Evolutionary conservation across 164 flowering plant species (phyloP), one percentile per base, ranked within the genome.

Genomic region (Magnolia sinica): DNA sequence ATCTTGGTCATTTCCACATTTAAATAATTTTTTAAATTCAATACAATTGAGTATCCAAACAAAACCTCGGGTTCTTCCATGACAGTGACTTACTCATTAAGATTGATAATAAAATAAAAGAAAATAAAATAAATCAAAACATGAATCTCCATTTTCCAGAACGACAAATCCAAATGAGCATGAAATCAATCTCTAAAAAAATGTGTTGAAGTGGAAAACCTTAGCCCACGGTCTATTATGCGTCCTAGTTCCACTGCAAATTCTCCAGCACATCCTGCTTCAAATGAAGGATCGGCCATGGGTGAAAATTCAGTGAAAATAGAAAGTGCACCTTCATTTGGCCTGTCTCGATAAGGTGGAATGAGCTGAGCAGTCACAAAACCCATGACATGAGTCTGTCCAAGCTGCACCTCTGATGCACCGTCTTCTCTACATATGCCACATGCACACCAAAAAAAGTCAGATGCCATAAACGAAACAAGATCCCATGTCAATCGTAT

Each of bases 261-360:
- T 72, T 96, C 97, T 73, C 97, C 94, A 50, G 97, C 97, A 73
- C 97, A 97, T 70, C 99, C 99, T n/a, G 88, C 79, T 82, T 96
- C 99, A 84, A 94, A 96, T 52, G 97, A 87, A 64, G 97, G 98
- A 84, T 96, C 99, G 72, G 98, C 98, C 97, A 96, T 96, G 0
- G 99, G 98, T 45, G 99, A 96, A 81, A 96, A 96, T 74, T 96
- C 99, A 3, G 92, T 94, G 77, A 77, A 96, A 50, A 96, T 87
- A 20, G 97, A 81, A 61, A 94, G 90, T 19, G 91, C 70, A 22
- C 99, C 99, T 84, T 96, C 99, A 77, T 90, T 94, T 16, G 95
- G 93, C 79, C 98, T 80, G 75, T 96, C 99, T 27, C 89, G 82
- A 77, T 91, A 96, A 73, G 99, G 99, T 82, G 94, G 92, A 58